Percentiles rank a stretch among this genome's conserved stretches.
phyloP scores from a whole-genome alignment of 2,329 filamentous ascomycete genomes.

The Venturia aucupariae region DNA sequence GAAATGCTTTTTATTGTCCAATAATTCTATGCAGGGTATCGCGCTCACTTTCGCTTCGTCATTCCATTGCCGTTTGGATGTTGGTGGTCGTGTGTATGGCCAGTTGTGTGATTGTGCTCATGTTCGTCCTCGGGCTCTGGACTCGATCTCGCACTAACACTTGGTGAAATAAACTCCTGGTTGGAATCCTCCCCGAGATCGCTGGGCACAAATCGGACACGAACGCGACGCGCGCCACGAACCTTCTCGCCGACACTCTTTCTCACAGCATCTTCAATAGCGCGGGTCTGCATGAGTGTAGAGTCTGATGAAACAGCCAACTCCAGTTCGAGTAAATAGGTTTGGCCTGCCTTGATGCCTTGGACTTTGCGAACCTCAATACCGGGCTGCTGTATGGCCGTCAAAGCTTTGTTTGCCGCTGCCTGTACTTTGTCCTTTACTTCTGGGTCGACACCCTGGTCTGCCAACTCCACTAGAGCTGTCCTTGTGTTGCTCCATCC shows the following conservation, averaged over 20 bases:
- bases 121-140: constrained; percentile 23
- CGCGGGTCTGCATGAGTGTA: constrained; percentile 61
- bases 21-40: background rate
- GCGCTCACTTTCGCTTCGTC: constrained; percentile 18
- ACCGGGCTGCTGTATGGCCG: constrained; percentile 36
- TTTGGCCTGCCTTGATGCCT: constrained; percentile 92
- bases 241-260: constrained; percentile 65
- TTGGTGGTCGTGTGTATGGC: constrained; percentile 10
- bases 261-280: constrained; percentile 66
- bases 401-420: constrained; percentile 39
- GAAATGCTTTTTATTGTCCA: background rate
- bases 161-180: constrained; percentile 52
- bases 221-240: constrained; percentile 72
- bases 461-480: constrained; percentile 81
- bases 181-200: constrained; percentile 52
- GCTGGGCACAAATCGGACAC: constrained; percentile 71
- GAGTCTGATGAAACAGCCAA: constrained; percentile 68
- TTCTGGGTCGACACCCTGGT: constrained; percentile 79
- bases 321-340: constrained; percentile 87
- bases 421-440: constrained; percentile 63
- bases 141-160: constrained; percentile 23
- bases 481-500: constrained; percentile 77
- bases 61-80: constrained; percentile 13
- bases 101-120: background rate
- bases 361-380: constrained; percentile 70